Evolutionary conservation across 1,284 basidiomycete species (phyloP).

Genomic region (Leccinum proximum): DNA sequence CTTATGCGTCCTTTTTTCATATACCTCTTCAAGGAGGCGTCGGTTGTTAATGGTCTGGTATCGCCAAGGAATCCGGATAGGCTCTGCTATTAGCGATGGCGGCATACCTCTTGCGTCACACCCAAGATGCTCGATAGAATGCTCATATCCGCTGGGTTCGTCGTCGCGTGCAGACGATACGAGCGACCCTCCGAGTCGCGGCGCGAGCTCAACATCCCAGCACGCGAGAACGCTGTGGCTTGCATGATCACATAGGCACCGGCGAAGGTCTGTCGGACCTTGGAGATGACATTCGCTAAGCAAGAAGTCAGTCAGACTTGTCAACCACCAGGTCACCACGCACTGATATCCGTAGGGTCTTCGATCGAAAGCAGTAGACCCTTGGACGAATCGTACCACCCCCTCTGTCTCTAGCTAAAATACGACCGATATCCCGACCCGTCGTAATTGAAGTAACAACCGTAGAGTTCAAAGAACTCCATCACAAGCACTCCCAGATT

Average conservation of each 20-base stretch:
- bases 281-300: conserved; percentile 81
- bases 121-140: conserved; percentile 81
- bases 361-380: conserved; percentile 81
- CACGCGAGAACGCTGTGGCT: conserved; percentile 57
- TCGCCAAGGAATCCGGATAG: conserved; percentile 6
- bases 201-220: conserved; percentile 54
- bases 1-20: conserved; percentile 57
- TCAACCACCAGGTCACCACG: conserved; percentile 33
- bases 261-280: conserved; percentile 80
- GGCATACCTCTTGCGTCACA: conserved; percentile 75
- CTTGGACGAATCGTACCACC: conserved; percentile 71
- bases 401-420: conserved; percentile 75
- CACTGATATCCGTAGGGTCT: conserved; percentile 91
- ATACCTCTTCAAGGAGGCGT: conserved; percentile 65
- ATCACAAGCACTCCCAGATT: conserved; percentile 93
- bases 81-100: conserved; percentile 1
- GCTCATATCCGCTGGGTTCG: conserved; percentile 68
- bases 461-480: conserved; percentile 63
- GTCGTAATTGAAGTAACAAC: too few species aligned
- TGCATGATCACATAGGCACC: conserved; percentile 88
- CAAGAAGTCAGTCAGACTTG: conserved; percentile 7
- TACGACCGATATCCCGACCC: conserved; percentile 28
- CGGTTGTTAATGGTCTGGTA: conserved; percentile 70
- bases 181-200: conserved; percentile 39
- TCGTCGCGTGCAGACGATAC: conserved; percentile 41